Base-by-base conservation (phyloP, 305 asterid genomes). In the Petunia hybrid region DNA sequence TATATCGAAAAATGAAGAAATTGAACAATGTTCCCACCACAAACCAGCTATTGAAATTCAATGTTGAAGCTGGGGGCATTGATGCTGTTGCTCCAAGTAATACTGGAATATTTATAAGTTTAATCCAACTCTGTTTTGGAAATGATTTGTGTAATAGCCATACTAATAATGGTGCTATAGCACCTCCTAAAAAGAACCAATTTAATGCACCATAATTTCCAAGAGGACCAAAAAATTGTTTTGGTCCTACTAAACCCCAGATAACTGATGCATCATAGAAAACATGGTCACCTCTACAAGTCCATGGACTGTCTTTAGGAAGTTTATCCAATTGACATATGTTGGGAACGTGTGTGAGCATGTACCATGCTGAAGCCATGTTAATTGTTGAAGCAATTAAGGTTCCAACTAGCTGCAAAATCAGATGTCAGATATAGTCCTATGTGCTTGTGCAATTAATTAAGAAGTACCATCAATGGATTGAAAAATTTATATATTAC, bases 201-300 rank as follows among this genome's bases (percentile, higher is more conserved):
- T 94, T 93, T 7, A 93, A 90, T 40, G 94, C 90, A 3, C 80
- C 9, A 84, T 94, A 94, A 46, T 87, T 88, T 22, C 95, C 97
- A 0, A 82, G 89, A 0, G 85, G 5, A 0, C 97, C 95, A 59
- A 94, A 94, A 13, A 91, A 87, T 39, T 92, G 70, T 74, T 55
- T 82, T 2, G 98, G 98, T 31, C 98, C 98, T 0, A 90, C 87
- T 22, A 94, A 81, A 1, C 97, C 98, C 98, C 98, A 94, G 2
- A 94, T 88, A 1, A 94, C 97, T 0, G 98, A 92, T 12, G 98
- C 97, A 51, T 89, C 92, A 64, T 38, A 94, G 88, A 94, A 93
- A 0, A 88, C 90, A 6, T 86, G 87, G 82, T 90, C 94, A 13
- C 60, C 31, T 0, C 93, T 92, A 43, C 98, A 94, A 4, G 96